These are phyloP conservation scores for Diatrype stigma DNA, from an alignment of 2,329 filamentous ascomycete species.

Conservation along the genomic window DNA sequence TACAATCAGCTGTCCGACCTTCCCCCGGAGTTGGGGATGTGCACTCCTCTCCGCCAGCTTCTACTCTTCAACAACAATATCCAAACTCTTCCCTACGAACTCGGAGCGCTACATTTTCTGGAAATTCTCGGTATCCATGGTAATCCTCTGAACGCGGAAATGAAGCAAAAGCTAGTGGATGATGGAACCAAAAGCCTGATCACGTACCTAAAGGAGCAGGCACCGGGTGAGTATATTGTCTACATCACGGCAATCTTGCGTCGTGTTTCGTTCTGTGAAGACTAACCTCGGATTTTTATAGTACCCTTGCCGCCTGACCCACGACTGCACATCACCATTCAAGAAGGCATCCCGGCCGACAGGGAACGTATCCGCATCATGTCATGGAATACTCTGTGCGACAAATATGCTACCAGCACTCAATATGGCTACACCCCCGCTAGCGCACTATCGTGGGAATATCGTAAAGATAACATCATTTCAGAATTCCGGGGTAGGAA, in stretches of 20 bases:
- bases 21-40: slow-evolving; percentile 92
- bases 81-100: slow-evolving; percentile 73
- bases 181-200: slow-evolving; percentile 84
- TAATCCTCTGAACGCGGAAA: slow-evolving; percentile 72
- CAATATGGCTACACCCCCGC: slow-evolving; percentile 90
- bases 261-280: not conserved
- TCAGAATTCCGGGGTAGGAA: slow-evolving; percentile 75
- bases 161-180: slow-evolving; percentile 81
- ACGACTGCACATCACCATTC: slow-evolving; percentile 75
- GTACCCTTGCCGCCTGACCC: slow-evolving; percentile 73
- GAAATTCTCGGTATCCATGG: slow-evolving; percentile 90
- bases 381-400: slow-evolving; percentile 94
- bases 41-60: slow-evolving; percentile 82
- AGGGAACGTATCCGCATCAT: slow-evolving; percentile 77
- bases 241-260: not conserved
- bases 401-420: slow-evolving; percentile 80
- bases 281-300: slow-evolving; percentile 34
- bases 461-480: slow-evolving; percentile 76
- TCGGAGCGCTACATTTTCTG: slow-evolving; percentile 83
- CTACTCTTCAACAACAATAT: slow-evolving; percentile 90
- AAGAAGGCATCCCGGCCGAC: slow-evolving; percentile 55
- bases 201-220: slow-evolving; percentile 75
- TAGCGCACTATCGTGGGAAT: slow-evolving; percentile 79
- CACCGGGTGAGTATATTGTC: slow-evolving; percentile 61
- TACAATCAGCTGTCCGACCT: slow-evolving; percentile 79